phyloP scores from a whole-genome alignment of 2,329 filamentous ascomycete genomes.

The Botrytis hyacinthi region DNA sequence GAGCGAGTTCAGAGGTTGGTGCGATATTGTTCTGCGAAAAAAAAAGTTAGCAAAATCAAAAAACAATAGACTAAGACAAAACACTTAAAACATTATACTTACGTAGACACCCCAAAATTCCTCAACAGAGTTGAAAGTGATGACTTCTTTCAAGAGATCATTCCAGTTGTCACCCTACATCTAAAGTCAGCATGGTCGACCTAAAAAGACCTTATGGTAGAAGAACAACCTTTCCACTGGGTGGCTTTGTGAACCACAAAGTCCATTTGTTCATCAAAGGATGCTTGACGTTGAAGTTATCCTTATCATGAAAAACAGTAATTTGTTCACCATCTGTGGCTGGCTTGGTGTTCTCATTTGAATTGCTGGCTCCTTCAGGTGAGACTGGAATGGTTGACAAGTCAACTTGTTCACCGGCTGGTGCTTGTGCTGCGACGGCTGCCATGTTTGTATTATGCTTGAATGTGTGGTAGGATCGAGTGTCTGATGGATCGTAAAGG shows the following conservation, averaged over 20 bases:
- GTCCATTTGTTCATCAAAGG: constrained; percentile 97
- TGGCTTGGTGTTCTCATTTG: constrained; percentile 45
- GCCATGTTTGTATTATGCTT: constrained; percentile 31
- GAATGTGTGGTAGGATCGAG: constrained; percentile 4
- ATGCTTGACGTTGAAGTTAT: constrained; percentile 99
- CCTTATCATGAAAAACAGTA: constrained; percentile 96
- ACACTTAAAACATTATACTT: constrained; percentile 44
- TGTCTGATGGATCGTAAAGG: constrained; percentile 10
- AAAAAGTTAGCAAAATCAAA: constrained; percentile 21
- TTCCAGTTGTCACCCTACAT: constrained; percentile 94
- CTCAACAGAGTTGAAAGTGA: constrained; percentile 97
- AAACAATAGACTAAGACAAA: neutral
- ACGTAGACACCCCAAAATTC: constrained; percentile 99
- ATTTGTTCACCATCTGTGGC: constrained; percentile 60
- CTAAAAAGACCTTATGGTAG: neutral
- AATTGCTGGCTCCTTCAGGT: constrained; percentile 58
- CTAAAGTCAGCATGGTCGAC: constrained; percentile 25
- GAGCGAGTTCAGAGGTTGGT: constrained; percentile 87
- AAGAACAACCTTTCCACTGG: constrained; percentile 79
- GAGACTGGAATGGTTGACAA: constrained; percentile 67
- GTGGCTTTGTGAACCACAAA: constrained; percentile 98
- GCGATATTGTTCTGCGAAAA: constrained; percentile 89
- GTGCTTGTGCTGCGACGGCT: constrained; percentile 29
- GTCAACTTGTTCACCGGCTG: constrained; percentile 52
- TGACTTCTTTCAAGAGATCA: constrained; percentile 95